A percentile compares a stretch with the other conserved stretches of the same genome.
Conservation (phyloP, 2,329 filamentous ascomycete species). For the Penicillium sp. region DNA sequence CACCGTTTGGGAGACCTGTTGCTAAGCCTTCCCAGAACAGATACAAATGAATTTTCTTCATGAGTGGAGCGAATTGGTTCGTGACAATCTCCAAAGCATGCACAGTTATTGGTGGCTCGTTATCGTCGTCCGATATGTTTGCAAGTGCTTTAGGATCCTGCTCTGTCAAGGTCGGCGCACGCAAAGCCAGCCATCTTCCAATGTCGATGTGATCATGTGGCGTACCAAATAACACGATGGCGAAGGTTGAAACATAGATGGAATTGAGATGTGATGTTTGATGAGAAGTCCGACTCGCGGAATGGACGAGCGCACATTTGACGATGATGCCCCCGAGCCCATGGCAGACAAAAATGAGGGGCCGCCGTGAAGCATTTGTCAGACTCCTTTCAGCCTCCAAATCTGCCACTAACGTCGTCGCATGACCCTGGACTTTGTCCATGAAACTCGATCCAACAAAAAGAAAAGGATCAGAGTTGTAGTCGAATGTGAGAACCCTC, state of each 20-base stretch:
- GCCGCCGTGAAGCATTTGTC: constrained; percentile 18
- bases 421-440: constrained; percentile 18
- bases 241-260: constrained; percentile 28
- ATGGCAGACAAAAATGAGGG: constrained; percentile 42
- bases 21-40: constrained; percentile 39
- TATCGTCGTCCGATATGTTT: too few relatives aligned
- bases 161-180: too few relatives aligned
- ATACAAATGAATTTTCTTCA: constrained; percentile 35
- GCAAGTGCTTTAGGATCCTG: too few relatives aligned
- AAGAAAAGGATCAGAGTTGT: constrained; percentile 9
- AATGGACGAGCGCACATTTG: constrained; percentile 31
- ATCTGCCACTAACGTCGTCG: constrained; percentile 32
- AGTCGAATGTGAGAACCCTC: constrained; percentile 19
- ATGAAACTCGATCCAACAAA: constrained; percentile 3
- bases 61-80: constrained; percentile 34
- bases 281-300: constrained; percentile 4
- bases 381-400: constrained; percentile 32
- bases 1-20: constrained; percentile 29
- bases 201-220: constrained; percentile 35
- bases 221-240: constrained; percentile 40
- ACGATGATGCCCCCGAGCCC: constrained; percentile 39
- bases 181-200: constrained; percentile 20
- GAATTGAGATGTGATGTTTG: constrained; percentile 1
- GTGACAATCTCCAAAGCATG: constrained; percentile 33
- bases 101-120: too few relatives aligned